phyloP scores from a whole-genome alignment of 805 yeast genomes.

The Yarrowia divulgata region DNA sequence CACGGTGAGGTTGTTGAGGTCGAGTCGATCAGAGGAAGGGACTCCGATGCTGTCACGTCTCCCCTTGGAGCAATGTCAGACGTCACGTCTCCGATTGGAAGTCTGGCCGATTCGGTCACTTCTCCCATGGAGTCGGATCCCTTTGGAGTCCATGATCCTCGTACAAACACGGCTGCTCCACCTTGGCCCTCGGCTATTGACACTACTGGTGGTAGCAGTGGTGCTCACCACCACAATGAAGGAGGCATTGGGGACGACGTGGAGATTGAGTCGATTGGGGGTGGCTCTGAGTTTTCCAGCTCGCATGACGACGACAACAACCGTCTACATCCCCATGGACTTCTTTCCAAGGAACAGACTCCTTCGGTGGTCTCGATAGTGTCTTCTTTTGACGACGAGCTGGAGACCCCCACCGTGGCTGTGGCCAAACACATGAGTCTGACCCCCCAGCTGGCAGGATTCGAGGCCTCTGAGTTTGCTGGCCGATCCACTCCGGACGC shows the following conservation, averaged over 20 bases:
- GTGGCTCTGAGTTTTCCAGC: slow-evolving; percentile 5
- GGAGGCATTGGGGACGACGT: slow-evolving; percentile 14
- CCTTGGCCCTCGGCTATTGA: slow-evolving; percentile 26
- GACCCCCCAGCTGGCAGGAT: slow-evolving; percentile 22
- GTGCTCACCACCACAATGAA: background rate
- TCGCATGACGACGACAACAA: slow-evolving; percentile 2
- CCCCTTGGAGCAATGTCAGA: background rate
- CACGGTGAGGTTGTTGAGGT: slow-evolving; percentile 24
- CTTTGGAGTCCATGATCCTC: slow-evolving; percentile 27
- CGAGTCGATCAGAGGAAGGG: background rate
- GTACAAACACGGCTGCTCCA: slow-evolving; percentile 29
- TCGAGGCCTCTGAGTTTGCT: slow-evolving; percentile 25
- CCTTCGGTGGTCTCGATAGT: slow-evolving; percentile 19
- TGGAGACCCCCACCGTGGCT: slow-evolving; percentile 28
- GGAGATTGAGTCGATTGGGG: slow-evolving; percentile 30
- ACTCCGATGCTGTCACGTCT: background rate
- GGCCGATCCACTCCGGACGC: slow-evolving; percentile 28
- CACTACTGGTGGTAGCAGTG: background rate
- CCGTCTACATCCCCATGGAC: background rate
- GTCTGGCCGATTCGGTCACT: background rate
- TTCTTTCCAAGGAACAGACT: background rate
- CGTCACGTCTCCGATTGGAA: background rate
- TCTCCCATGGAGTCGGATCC: slow-evolving; percentile 30
- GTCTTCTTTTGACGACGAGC: slow-evolving; percentile 29
- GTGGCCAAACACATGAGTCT: slow-evolving; percentile 33